Evolutionary conservation across 352 stramenopile species (phyloP).

Genomic region (Elongisporangium anandrum): DNA sequence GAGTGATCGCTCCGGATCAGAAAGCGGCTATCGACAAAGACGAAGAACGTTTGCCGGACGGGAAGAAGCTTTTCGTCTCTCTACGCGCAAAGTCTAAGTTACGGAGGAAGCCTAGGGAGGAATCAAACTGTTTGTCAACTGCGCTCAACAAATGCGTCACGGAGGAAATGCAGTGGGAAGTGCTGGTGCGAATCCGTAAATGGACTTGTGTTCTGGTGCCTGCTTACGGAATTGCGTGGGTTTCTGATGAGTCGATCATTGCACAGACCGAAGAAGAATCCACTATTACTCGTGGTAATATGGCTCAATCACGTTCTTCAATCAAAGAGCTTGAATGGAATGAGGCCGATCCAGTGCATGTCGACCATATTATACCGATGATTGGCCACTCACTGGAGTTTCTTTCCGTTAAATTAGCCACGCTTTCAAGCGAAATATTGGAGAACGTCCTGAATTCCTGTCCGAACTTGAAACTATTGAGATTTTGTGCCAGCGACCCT

Average conservation of each 20-base stretch:
- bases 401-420: neutral
- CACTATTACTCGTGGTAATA: no score
- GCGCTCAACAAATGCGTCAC: no score
- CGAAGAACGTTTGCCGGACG: neutral
- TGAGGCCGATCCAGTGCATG: neutral
- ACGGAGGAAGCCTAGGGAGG: no score
- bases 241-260: no score
- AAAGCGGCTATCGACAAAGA: neutral
- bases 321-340: neutral
- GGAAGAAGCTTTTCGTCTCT: no score
- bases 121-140: neutral
- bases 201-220: no score
- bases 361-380: neutral
- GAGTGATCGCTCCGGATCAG: neutral
- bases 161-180: no score
- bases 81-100: neutral
- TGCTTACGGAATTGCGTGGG: no score
- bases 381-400: neutral
- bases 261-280: no score
- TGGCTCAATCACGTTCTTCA: neutral
- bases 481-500: neutral
- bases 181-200: no score
- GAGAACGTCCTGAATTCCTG: neutral
- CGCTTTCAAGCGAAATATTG: neutral
- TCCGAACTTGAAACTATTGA: neutral